Evolutionary conservation across 441 rosid genomes (phyloP), one percentile per base, ranked within the genome.

Genomic region (Euphorbia celastroides): DNA sequence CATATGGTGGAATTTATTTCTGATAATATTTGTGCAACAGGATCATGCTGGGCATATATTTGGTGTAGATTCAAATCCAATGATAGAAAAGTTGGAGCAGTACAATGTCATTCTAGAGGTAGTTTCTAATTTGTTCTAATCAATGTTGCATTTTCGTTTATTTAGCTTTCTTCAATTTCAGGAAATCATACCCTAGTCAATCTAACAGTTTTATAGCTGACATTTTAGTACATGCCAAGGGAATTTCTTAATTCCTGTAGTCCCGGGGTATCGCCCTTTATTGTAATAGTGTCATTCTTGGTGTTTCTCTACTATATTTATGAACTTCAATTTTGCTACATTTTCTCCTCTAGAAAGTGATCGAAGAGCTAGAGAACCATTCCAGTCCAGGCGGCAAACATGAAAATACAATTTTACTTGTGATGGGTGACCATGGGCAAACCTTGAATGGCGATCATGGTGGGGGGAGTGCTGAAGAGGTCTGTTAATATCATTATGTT

Each of bases 341-440:
- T 52, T 26, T 71, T 71, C 61, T 70, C 58, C 59, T 62, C 57
- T 84, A 92, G 97, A 81, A 86, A 77, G 88, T 92, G 68, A 81
- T 92, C 66, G 44, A 70, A 70, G 79, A 75, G 67, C 79, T 94
- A 31, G 82, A 74, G 77, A 83, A 80, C 72, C 88, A 88, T 72
- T 88, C 96, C 31, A 87, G 87, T 67, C 90, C 92, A 0, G 96
- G 98, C 67, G 92, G 88, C 41, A 70, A 88, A 63, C 96, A 91
- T 78, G 97, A 89, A 81, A 89, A 79, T 64, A 94, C 96, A 62
- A 74, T 88, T 73, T 92, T 94, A 68, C 81, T 94, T 68, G 98
- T 94, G 64, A 89, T 92, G 96, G 99, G 98, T 71, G 98, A 94
- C 74, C 99, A 94, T 79, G 99, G 99, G 61, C 98, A 94, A 89